Conservation (phyloP, 1,139 yeast genomes). For the Yarrowia galli region DNA sequence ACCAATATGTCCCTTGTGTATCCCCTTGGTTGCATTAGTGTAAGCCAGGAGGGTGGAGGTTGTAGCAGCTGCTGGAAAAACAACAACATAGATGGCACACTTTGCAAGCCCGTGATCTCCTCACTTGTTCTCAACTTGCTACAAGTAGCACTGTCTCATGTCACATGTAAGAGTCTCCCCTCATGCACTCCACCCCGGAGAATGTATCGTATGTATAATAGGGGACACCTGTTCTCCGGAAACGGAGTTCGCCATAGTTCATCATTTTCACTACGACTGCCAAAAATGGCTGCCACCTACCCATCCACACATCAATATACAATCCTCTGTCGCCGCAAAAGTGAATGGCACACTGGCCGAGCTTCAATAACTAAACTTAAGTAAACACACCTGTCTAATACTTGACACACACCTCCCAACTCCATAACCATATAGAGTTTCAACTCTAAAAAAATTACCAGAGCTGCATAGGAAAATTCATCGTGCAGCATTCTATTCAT, state of each 20-base stretch:
- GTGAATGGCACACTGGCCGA: too few species aligned
- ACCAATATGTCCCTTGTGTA: background rate
- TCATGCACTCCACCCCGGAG: slow-evolving; percentile 6
- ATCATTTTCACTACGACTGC: too few species aligned
- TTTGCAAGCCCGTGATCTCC: too few species aligned
- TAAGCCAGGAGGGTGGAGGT: background rate
- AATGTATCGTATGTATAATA: background rate
- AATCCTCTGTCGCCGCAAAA: too few species aligned
- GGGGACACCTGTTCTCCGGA: too few species aligned
- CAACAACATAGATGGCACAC: too few species aligned
- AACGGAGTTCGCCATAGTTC: background rate
- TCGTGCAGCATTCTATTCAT: slow-evolving; percentile 17
- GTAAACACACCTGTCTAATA: background rate
- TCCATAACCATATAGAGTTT: background rate
- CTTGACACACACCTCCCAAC: background rate
- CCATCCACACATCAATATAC: too few species aligned
- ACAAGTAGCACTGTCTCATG: too few species aligned
- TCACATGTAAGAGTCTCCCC: background rate
- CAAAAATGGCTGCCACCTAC: too few species aligned
- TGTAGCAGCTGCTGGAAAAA: background rate
- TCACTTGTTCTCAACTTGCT: too few species aligned
- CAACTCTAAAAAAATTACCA: slow-evolving; percentile 26
- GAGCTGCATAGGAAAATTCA: slow-evolving; percentile 28
- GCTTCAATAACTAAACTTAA: background rate
- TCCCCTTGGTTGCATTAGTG: too few species aligned